These are phyloP conservation scores for Apium graveolens DNA, from an alignment of 129 eudicot genomes.

Conservation along the genomic window DNA sequence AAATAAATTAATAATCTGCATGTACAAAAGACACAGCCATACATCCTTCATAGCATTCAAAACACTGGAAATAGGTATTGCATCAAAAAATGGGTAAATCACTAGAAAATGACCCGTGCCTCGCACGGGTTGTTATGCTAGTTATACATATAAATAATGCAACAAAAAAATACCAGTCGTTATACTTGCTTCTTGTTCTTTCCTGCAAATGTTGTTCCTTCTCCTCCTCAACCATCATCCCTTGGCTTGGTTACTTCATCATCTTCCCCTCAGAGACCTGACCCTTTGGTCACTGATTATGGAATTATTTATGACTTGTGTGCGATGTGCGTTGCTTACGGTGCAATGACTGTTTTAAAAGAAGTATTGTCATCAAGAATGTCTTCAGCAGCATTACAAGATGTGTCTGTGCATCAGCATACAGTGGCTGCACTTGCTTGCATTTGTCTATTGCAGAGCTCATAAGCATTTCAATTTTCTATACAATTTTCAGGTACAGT, in stretches of 20 bases:
- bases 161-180: too few species aligned
- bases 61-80: too few species aligned
- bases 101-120: too few species aligned
- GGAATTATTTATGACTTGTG: conserved; percentile 86
- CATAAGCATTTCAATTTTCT: conserved; percentile 88
- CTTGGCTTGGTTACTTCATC: conserved; percentile 49
- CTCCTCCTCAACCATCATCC: conserved; percentile 64
- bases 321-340: conserved; percentile 79
- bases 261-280: conserved; percentile 84
- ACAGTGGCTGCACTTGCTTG: conserved; percentile 72
- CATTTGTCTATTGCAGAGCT: conserved; percentile 81
- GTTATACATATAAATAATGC: too few species aligned
- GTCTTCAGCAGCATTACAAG: conserved; percentile 29
- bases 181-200: conserved; percentile 83
- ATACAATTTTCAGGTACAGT: conserved; percentile 71
- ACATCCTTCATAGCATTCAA: too few species aligned
- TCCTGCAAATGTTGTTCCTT: conserved; percentile 69
- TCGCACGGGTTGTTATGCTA: too few species aligned
- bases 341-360: conserved; percentile 81
- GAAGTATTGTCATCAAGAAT: conserved; percentile 76
- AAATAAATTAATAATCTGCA: too few species aligned
- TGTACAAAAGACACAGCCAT: too few species aligned
- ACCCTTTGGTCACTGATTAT: conserved; percentile 79
- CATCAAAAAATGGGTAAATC: too few species aligned
- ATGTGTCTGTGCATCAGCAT: conserved; percentile 52